Base-by-base conservation (phyloP, 2,329 filamentous ascomycete genomes). In the Thelonectria olida region DNA sequence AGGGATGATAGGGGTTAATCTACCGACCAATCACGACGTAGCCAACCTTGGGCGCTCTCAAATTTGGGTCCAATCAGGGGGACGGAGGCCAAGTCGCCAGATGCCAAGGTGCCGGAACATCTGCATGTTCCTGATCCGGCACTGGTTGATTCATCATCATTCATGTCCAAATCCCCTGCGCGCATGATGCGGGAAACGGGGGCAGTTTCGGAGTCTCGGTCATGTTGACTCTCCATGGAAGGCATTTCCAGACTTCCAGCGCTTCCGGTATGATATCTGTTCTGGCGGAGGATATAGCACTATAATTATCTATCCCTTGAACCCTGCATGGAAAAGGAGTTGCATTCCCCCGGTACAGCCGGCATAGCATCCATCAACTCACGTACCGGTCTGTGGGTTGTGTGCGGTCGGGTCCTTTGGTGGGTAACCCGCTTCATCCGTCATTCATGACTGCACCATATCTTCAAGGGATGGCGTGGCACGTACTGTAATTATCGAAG, bases 1-100 rank as follows among this genome's bases (percentile, higher is more conserved):
- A 47, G 52, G 52, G 52, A 25, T 54, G 27, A n/a, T 54, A 47
- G 41, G 52, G 52, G 41, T 47, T 54, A 36, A 54, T 20, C 31
- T 20, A 34, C 44, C 42, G 52, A 27, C 52, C 52, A 54, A 54
- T 54, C 51, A 54, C 51, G 15, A 28, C 52, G 25, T 53, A 17
- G 19, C n/a, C 17, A 17, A 20, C 47, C 22, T 25, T 19, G 17
- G 17, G 6, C 7, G 22, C 23, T n/a, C n/a, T n/a, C 28, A 31
- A 31, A 31, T 7, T 31, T 49, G 47, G 27, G 10, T 23, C 47
- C 50, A 53, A 53, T 53, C 50, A 53, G 50, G 38, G 50, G 25
- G 10, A 15, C 36, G n/a, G n/a, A n/a, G 31, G n/a, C n/a, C n/a
- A n/a, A n/a, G n/a, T n/a, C n/a, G n/a, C 12, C 17, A 9, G 22